Evolutionary conservation across 31 red algal species (phyloP).

Genomic region (Asparagopsis taxiformis): DNA sequence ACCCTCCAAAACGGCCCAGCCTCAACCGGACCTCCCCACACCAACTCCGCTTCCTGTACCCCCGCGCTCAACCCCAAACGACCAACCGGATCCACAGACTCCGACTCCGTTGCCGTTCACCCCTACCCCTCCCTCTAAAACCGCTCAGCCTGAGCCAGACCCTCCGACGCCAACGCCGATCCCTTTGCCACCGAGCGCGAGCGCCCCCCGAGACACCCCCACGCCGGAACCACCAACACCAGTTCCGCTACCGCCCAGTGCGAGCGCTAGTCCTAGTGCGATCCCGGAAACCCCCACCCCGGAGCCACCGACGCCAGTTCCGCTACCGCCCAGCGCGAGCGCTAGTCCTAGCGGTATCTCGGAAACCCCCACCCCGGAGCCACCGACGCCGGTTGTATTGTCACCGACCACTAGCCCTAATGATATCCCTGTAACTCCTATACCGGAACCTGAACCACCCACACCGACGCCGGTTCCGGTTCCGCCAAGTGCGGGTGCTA

Average conservation of each 20-base stretch:
- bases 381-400: neutral
- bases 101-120: too few relatives aligned
- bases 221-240: neutral
- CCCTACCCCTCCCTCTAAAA: too few relatives aligned
- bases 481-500: neutral
- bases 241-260: neutral
- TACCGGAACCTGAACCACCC: too few relatives aligned
- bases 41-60: too few relatives aligned
- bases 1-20: too few relatives aligned
- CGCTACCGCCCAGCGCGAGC: neutral
- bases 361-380: neutral
- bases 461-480: neutral
- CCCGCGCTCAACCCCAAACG: too few relatives aligned
- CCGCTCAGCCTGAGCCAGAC: neutral
- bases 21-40: too few relatives aligned
- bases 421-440: neutral
- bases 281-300: neutral
- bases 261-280: neutral
- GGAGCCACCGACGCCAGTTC: neutral
- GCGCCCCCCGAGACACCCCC: neutral
- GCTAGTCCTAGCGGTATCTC: neutral
- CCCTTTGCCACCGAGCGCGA: neutral
- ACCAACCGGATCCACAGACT: too few relatives aligned
- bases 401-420: neutral
- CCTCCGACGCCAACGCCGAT: neutral